Evolutionary conservation across 108 stramenopile genomes (phyloP), one percentile per base, ranked within the genome.

Genomic region (Cylindrotheca fusiformis): DNA sequence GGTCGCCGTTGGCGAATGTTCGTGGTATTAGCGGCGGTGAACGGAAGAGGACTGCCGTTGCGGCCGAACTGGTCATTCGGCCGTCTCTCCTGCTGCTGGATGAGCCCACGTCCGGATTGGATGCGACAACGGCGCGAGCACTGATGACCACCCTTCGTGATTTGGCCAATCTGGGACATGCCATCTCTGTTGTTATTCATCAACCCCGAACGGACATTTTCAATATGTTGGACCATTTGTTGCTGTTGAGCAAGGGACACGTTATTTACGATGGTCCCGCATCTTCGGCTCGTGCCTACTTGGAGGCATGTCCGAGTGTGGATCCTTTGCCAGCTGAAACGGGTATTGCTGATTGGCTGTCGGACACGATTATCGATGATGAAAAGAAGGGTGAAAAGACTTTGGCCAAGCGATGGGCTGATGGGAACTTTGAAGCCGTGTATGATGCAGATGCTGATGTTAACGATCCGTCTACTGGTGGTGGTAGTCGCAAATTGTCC

Each of bases 171-270:
- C 71, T 78, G 19, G 63, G 87, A 57, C 86, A 91, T 78, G 62
- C 95, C 0, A 84, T 97, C 68, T 88, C 74, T 0, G 74, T 83
- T 8, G 90, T 97, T 18, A 77, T 97, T 58, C 96, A 97, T 73
- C 95, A 95, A 63, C 96, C 96, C 0, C 64, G 93, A 1, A 85
- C 83, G 4, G 82, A 78, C 10, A 95, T 95, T 31, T 95, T 89
- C 79, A 75, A 84, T 17, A 41, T 86, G 58, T 72, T 94, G 61
- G 90, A 95, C 61, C 72, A 88, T 52, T 60, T 90, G 44, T 56
- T 97, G 4, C 61, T 97, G 44, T 48, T 96, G 59, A 83, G 80
- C 48, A 73, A 84, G 41, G 90, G 90, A 28, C 27, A 66, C 24
- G 82, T 77, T 0, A 71, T 92, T 0, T 92, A 81, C 53, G 68